Percentiles rank a stretch among this genome's conserved stretches.
phyloP scores from a whole-genome alignment of 2,329 filamentous ascomycete genomes.

The Aureobasidium sp. region DNA sequence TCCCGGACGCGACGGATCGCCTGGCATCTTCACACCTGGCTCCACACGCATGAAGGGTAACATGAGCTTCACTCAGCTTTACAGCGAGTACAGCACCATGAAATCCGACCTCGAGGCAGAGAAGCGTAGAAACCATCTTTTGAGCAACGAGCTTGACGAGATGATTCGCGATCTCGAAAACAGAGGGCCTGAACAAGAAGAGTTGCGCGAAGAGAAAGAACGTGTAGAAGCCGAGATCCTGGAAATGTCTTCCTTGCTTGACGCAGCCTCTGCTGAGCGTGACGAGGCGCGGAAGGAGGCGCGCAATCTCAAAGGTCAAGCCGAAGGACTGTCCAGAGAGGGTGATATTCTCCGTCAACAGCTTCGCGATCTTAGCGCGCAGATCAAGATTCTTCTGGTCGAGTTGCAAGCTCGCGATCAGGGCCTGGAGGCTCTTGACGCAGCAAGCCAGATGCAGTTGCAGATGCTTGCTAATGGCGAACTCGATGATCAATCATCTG shows the following conservation, averaged over 20 bases:
- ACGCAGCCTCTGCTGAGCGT: constrained; percentile 72
- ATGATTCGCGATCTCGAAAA: constrained; percentile 79
- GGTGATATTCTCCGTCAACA: constrained; percentile 75
- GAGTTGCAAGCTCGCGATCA: constrained; percentile 78
- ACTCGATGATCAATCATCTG: constrained; percentile 59
- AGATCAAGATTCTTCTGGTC: constrained; percentile 84
- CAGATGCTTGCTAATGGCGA: constrained; percentile 73
- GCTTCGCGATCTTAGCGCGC: constrained; percentile 78
- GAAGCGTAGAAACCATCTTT: constrained; percentile 64
- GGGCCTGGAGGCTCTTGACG: constrained; percentile 63
- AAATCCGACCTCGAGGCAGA: constrained; percentile 69
- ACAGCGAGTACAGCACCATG: constrained; percentile 54
- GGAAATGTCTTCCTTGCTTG: constrained; percentile 69
- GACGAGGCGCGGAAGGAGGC: constrained; percentile 71
- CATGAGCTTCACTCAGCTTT: constrained; percentile 56
- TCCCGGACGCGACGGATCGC: constrained; percentile 16
- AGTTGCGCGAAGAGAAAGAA: constrained; percentile 73
- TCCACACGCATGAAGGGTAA: constrained; percentile 48
- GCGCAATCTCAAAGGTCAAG: constrained; percentile 69
- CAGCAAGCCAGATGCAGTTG: constrained; percentile 67
- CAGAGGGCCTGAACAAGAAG: constrained; percentile 80
- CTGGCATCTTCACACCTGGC: constrained; percentile 41
- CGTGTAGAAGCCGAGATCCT: constrained; percentile 73
- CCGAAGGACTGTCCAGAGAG: constrained; percentile 57
- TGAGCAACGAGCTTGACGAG: constrained; percentile 72